A percentile compares a stretch with the other conserved stretches of the same genome.
phyloP scores from a whole-genome alignment of 2,329 filamentous ascomycete species.

The Ophiostoma pallidulum region DNA sequence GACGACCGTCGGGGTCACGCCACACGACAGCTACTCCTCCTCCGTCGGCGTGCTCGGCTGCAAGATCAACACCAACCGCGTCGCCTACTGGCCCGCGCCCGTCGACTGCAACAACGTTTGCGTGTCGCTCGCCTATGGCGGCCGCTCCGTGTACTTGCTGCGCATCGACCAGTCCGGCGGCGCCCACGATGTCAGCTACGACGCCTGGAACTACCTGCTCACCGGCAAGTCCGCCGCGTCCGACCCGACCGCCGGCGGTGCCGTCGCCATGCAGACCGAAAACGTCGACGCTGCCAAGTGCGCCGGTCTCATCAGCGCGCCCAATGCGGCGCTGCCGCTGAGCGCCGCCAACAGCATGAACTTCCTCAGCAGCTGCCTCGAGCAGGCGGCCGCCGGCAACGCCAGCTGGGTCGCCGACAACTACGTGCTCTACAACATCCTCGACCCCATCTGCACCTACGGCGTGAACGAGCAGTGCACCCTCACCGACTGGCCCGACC shows the following conservation, averaged over 20 bases:
- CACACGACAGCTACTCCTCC: constrained; percentile 47
- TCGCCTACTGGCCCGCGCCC: constrained; percentile 47
- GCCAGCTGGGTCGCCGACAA: constrained; percentile 40
- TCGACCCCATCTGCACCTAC: constrained; percentile 36
- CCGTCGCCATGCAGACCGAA: constrained; percentile 37
- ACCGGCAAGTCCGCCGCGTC: constrained; percentile 37
- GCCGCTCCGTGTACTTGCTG: constrained; percentile 45
- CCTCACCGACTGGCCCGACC: constrained; percentile 32
- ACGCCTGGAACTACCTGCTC: constrained; percentile 48
- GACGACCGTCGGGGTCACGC: constrained; percentile 33
- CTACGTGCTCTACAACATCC: constrained; percentile 41
- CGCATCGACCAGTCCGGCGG: constrained; percentile 45
- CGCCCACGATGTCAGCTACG: constrained; percentile 49
- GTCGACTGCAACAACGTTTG: constrained; percentile 47
- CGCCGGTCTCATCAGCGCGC: constrained; percentile 36
- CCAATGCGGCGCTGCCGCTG: constrained; percentile 22
- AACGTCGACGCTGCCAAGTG: constrained; percentile 37
- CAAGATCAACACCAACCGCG: constrained; percentile 49
- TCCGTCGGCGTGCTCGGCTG: constrained; percentile 48
- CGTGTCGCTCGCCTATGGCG: constrained; percentile 39
- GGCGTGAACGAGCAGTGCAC: constrained; percentile 38
- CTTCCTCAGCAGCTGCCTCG: constrained; percentile 38
- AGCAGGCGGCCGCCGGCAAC: constrained; percentile 17
- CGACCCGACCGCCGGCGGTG: constrained; percentile 38
- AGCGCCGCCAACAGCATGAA: constrained; percentile 44